A percentile compares a stretch with the other conserved stretches of the same genome.
Evolutionary conservation across 2,329 filamentous ascomycete species (phyloP).

Genomic region (Fusarium sp.): DNA sequence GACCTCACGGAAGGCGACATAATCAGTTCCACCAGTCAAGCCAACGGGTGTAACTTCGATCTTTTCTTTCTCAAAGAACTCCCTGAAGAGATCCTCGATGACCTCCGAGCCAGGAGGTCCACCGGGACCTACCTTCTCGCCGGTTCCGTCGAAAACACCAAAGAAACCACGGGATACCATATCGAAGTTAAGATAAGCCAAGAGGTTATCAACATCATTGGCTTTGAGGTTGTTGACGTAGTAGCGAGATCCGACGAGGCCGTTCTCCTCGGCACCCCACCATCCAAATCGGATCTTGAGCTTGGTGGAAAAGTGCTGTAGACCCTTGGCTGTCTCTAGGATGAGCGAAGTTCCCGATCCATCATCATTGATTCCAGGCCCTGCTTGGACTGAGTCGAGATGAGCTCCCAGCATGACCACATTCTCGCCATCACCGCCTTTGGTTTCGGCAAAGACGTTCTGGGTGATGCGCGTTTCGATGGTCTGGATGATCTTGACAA

Average conservation of each 20-base stretch:
- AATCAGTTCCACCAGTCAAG: slow-evolving; percentile 62
- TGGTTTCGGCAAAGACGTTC: slow-evolving; percentile 57
- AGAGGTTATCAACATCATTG: slow-evolving; percentile 45
- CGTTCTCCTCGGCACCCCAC: slow-evolving; percentile 57
- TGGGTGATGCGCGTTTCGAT: slow-evolving; percentile 52
- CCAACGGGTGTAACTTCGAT: slow-evolving; percentile 41
- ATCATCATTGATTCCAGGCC: slow-evolving; percentile 57
- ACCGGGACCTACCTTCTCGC: slow-evolving; percentile 48
- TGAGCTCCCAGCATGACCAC: slow-evolving; percentile 54
- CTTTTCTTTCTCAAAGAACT: slow-evolving; percentile 45
- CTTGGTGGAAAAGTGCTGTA: slow-evolving; percentile 47
- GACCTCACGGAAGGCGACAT: slow-evolving; percentile 65
- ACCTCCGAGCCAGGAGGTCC: slow-evolving; percentile 46
- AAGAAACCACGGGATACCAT: slow-evolving; percentile 50
- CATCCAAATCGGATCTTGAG: slow-evolving; percentile 53
- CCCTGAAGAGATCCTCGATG: slow-evolving; percentile 45
- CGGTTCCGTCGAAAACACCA: slow-evolving; percentile 48
- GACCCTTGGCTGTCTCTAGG: slow-evolving; percentile 51
- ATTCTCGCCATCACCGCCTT: slow-evolving; percentile 52
- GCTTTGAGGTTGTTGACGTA: slow-evolving; percentile 49
- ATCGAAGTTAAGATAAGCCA: slow-evolving; percentile 53
- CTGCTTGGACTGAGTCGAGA: slow-evolving; percentile 53
- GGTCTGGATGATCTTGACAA: slow-evolving; percentile 47
- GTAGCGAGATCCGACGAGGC: slow-evolving; percentile 47
- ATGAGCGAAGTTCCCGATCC: slow-evolving; percentile 53